These are phyloP conservation scores for Nicotiana knightiana DNA, from an alignment of 257 asterid genomes.

Conservation along the genomic window DNA sequence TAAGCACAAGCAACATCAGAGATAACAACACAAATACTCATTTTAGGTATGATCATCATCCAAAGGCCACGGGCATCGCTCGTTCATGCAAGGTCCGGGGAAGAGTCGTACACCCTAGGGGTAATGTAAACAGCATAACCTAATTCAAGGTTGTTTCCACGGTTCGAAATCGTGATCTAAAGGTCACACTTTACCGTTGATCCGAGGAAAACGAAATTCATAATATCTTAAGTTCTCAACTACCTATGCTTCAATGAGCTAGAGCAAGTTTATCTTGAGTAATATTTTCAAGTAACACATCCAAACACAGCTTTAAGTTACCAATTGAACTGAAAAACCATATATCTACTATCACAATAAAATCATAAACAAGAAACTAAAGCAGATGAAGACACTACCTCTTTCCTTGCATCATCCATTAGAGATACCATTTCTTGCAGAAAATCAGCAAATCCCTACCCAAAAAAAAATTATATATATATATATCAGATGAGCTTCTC, in stretches of 20 bases:
- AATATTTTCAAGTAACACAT: background rate
- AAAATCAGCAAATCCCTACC: constrained; percentile 71
- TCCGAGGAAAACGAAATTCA: too few species aligned
- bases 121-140: too few species aligned
- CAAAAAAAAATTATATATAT: background rate
- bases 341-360: background rate
- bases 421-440: constrained; percentile 70
- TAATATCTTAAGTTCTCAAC: too few species aligned
- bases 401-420: constrained; percentile 47
- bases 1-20: background rate
- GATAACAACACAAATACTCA: background rate
- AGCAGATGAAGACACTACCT: constrained; percentile 34
- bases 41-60: background rate
- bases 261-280: background rate
- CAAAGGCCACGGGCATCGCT: too few species aligned
- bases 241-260: background rate
- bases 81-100: too few species aligned
- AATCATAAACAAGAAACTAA: background rate
- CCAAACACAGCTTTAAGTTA: background rate
- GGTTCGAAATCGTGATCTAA: too few species aligned
- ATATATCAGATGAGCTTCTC: too few species aligned
- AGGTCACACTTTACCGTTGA: too few species aligned
- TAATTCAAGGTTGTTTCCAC: too few species aligned
- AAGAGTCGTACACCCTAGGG: too few species aligned
- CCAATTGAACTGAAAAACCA: background rate